Percentiles rank a stretch among this genome's conserved stretches.
Conservation (phyloP, 768 basidiomycete genomes). For the Agrocybe chaxingu region DNA sequence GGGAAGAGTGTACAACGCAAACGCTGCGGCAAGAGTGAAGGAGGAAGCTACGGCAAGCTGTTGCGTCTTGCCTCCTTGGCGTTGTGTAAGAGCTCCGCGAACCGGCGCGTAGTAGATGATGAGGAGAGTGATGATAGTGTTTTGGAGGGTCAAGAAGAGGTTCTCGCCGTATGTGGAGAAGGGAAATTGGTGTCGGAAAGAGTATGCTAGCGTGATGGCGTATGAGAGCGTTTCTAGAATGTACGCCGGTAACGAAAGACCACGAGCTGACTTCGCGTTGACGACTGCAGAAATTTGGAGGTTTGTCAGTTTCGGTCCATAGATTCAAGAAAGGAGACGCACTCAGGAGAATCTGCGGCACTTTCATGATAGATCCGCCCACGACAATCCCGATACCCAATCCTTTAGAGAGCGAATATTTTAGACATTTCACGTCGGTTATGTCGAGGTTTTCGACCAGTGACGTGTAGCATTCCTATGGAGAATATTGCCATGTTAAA, state of each 20-base stretch:
- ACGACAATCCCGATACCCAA: slow-evolving; percentile 90
- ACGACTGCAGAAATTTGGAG: slow-evolving; percentile 47
- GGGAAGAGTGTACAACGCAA: slow-evolving; percentile 47
- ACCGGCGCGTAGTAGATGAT: slow-evolving; percentile 66
- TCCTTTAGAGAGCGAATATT: slow-evolving; percentile 89
- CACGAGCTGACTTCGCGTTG: slow-evolving; percentile 72
- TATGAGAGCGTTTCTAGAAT: slow-evolving; percentile 89
- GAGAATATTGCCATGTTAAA: not conserved
- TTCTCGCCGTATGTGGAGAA: slow-evolving; percentile 99
- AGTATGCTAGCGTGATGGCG: slow-evolving; percentile 86
- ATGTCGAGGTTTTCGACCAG: slow-evolving; percentile 86
- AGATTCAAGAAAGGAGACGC: slow-evolving; percentile 24
- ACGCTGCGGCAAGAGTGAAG: slow-evolving; percentile 23
- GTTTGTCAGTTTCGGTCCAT: not conserved
- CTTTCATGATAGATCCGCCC: slow-evolving; percentile 93
- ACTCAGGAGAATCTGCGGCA: slow-evolving; percentile 91
- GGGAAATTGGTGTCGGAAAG: slow-evolving; percentile 80
- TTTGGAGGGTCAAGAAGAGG: slow-evolving; percentile 87
- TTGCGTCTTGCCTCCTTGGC: slow-evolving; percentile 26
- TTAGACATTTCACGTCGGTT: slow-evolving; percentile 76
- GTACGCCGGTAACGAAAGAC: slow-evolving; percentile 84
- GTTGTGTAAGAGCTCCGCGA: slow-evolving; percentile 5
- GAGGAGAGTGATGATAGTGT: slow-evolving; percentile 83
- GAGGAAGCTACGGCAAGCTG: slow-evolving; percentile 29
- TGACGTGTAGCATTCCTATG: slow-evolving; percentile 85